Conservation (phyloP, 2,329 filamentous ascomycete species). For the Bipolaris zeicola region DNA sequence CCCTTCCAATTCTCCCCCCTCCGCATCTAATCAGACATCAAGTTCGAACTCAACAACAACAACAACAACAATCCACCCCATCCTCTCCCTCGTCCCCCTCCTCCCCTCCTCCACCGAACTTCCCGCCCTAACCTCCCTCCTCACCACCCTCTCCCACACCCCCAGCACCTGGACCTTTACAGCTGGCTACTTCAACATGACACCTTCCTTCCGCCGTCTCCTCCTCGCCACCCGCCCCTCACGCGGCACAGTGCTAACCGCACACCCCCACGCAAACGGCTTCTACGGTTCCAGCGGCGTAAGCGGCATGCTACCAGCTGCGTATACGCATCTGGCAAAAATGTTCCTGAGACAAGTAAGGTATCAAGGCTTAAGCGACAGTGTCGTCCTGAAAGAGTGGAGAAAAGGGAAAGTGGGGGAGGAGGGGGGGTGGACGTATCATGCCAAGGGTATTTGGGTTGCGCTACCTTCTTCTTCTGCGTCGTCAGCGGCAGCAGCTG, state of each 20-base stretch:
- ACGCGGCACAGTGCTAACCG: constrained; percentile 84
- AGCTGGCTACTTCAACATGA: constrained; percentile 98
- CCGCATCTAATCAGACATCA: background rate
- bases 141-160: constrained; percentile 71
- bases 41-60: constrained; percentile 50
- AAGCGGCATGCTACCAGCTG: constrained; percentile 86
- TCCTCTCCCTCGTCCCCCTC: constrained; percentile 86
- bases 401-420: constrained; percentile 78
- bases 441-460: constrained; percentile 95
- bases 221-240: constrained; percentile 74
- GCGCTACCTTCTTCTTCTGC: constrained; percentile 49
- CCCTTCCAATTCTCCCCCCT: constrained; percentile 51
- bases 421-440: constrained; percentile 92
- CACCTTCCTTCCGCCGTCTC: constrained; percentile 78
- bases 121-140: constrained; percentile 75
- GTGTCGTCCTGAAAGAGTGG: constrained; percentile 86
- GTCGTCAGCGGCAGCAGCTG: too few species aligned
- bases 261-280: constrained; percentile 90
- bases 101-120: constrained; percentile 89
- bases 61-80: constrained; percentile 74
- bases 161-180: constrained; percentile 92
- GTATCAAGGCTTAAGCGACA: constrained; percentile 58
- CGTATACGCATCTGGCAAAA: constrained; percentile 86
- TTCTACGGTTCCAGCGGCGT: constrained; percentile 90
- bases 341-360: constrained; percentile 73